Evolutionary conservation across 179 eudicot species (phyloP), one percentile per base, ranked within the genome.

Genomic region (Nepenthes alata): DNA sequence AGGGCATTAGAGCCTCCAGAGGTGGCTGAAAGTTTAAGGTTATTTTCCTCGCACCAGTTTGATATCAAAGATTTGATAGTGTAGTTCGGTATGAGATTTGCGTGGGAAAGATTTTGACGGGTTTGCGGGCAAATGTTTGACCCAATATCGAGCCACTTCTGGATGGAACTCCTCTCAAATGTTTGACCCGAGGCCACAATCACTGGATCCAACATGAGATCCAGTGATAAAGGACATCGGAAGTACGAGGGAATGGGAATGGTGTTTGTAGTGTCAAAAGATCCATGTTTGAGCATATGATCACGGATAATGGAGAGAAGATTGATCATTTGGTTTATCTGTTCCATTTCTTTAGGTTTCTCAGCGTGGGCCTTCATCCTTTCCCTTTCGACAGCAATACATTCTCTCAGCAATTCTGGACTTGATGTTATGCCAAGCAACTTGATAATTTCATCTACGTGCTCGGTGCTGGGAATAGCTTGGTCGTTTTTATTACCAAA

Each of bases 121-220:
- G 96, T 91, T 74, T 75, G 69, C 1, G 98, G 98, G 75, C 98
- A 91, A 52, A 57, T 70, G 25, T 39, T 77, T 15, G 88, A 63
- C 59, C 96, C 95, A 37, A 77, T 66, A 60, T 84, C 86, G 55
- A 91, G 75, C 98, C 98, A 91, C 60, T 62, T 83, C 56, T 88
- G 89, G 57, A 91, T 86, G 16, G 91, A 78, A 38, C 82, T 73
- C 63, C 82, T 80, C 72, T 88, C 98, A 73, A 82, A 91, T 55
- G 98, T 91, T 74, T 81, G 91, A 25, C 98, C 98, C 36, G 96
- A 84, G 56, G 95, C 87, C 65, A 91, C 80, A 68, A 88, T 91
- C 25, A 91, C 95, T 2, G 98, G 98, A 65, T 91, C 95, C 41
- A 63, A 64, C 98, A 91, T 91, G 62, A 91, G 75, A 50, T 74